Evolutionary conservation across 768 basidiomycete species (phyloP), one percentile per base, ranked within the genome.

Genomic region (Tylopilus sp.): DNA sequence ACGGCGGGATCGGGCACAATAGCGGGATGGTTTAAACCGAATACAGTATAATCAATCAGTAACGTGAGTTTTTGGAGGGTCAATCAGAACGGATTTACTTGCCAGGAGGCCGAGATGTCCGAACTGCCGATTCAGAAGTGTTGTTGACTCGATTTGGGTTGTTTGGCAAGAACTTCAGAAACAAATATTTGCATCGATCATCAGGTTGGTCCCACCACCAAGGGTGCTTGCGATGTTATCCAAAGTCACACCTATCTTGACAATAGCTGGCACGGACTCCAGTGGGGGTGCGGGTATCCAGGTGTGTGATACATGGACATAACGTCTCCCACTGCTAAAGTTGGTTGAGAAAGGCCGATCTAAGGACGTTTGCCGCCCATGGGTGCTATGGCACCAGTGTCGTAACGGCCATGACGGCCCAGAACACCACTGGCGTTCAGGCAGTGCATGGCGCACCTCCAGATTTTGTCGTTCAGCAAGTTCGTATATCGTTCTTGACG

Each of bases 281-380:
- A 80, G 88, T 26, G 91, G 90, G 21, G 92, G 93, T 1, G 92
- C 93, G 26, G 94, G 93, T 0, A 91, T 97, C 22, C 93, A 95
- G 74, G 90, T 86, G 55, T 1, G 12, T 9, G 33, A 17, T 35
- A 28, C 33, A 35, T 5, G 6, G 15, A 50, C 13, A 13, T 31
- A 28, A 56, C 26, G 3, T 26, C 30, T 7, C 25, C 5, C 15
- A 28, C n/a, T 8, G 22, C 40, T 40, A 15, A 55, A 17, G 13
- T 30, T 17, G 22, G 6, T 12, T 28, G 12, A 40, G n/a, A 21
- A 31, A 93, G 86, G 93, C 91, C 9, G 94, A 95, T 67, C 73
- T 95, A 25, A 91, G 88, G 68, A 86, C 91, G 1, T 87, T 93
- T 58, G 82, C 88, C 5, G 85, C 89, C 0, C 78, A 85, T 25